Base-by-base conservation (phyloP, 2,329 filamentous ascomycete species). In the Colletotrichum navitas region DNA sequence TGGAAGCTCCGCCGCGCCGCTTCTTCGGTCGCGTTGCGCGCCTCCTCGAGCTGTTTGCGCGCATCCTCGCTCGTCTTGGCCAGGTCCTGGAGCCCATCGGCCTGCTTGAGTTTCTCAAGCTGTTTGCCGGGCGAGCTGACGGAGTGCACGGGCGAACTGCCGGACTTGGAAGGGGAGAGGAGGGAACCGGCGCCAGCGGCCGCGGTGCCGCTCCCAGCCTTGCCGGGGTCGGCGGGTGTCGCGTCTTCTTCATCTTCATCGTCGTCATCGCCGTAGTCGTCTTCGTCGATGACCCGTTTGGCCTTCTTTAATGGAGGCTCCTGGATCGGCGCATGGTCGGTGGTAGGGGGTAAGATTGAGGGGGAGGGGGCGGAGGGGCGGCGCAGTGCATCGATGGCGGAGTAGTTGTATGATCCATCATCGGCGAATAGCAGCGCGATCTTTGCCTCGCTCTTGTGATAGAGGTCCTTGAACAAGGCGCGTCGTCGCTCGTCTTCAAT, bases 21-120 rank as follows among this genome's bases (percentile, higher is more conserved):
- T 78, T 97, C 94, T 78, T 97, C 95, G 59, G 93, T 95, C 39
- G 93, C 94, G 80, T 92, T 95, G 80, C 96, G 96, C 76, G 94
- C 94, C 79, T 97, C 93, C 81, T 98, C 95, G 74, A 98, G 83
- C 81, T 95, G 94, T 83, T 97, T 97, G 78, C 96, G 93, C 80
- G 94, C 93, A 85, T 97, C 93, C 79, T 97, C 94, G 10, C 92
- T 91, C 32, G 91, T 89, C 80, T 94, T 94, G 66, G 89, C 85
- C 82, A 85, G 86, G 77, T 89, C 79, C 74, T 85, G 85, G 45
- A 82, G 82, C 11, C 76, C 78, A 58, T 85, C 85, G 63, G 84
- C 83, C 11, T 84, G 85, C 74, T 87, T 88, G 61, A 85, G 78
- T 76, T 89, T 90, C 52, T 87, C 84, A 67, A 83, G 80, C 34